Base-by-base conservation (phyloP, 2,329 filamentous ascomycete species). In the Cercospora brassicicola region DNA sequence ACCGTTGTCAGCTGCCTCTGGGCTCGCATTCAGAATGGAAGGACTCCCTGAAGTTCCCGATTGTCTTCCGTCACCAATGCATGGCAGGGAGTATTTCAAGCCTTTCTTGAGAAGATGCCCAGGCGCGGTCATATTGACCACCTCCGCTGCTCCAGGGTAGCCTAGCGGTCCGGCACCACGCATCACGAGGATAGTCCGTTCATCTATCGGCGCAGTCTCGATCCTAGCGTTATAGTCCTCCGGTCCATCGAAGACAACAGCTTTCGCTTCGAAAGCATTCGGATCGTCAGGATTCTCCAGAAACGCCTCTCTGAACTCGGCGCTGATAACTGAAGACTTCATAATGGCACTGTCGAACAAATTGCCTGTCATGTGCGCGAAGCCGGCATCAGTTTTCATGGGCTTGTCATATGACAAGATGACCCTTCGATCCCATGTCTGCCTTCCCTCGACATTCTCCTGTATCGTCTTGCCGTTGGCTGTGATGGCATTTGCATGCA, bases 31-130 rank as follows among this genome's bases (percentile, higher is more conserved):
- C n/a, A 87, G 76, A 61, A 87, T 86, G 0, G 83, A 85, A 1
- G 85, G 85, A 2, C 82, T 85, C 0, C 82, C 84, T 2, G 84
- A 86, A 2, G 85, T 87, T 33, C 85, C 85, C 7, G 83, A 86
- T 72, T 87, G 85, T 57, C 85, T 78, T 0, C 85, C 85, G 71
- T 87, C 85, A 6, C 85, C 85, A 67, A 87, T 76, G 81, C 59
- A 87, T 75, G 56, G 83, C 78, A 69, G 79, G 73, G 67, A 86
- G 75, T 61, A 85, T 82, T 72, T 83, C 31, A 77, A 62, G 1
- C 75, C 75, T 45, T 73, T 72, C 63, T 74, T 75, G 28, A 77
- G 64, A 4, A 77, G 56, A 45, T 73, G 73, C 4, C 68, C 74
- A 3, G 74, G 75, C 8, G 75, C 75, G 1, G 75, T 76, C 75